phyloP scores from a whole-genome alignment of 2,329 filamentous ascomycete species.

The Leptosphaerulina australis region DNA sequence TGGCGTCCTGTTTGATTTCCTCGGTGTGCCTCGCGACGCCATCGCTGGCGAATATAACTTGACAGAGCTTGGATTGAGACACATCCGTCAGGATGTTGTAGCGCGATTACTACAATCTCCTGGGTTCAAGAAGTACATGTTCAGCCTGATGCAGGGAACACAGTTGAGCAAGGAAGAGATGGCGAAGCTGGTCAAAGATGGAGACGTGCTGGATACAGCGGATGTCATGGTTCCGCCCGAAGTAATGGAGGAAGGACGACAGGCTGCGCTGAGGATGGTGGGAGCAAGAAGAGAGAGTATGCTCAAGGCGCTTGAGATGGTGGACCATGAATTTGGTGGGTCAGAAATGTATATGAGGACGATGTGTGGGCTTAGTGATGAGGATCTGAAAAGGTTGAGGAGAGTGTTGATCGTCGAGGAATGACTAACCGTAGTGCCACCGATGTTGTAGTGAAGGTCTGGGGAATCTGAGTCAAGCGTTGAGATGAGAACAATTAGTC shows the following conservation, averaged over 20 bases:
- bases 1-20: constrained; percentile 68
- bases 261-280: constrained; percentile 44
- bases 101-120: constrained; percentile 54
- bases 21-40: constrained; percentile 65
- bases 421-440: constrained; percentile 10
- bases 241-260: constrained; percentile 29
- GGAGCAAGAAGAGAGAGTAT: constrained; percentile 58
- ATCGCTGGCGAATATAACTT: constrained; percentile 70
- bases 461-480: no score
- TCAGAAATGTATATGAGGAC: constrained; percentile 67
- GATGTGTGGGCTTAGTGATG: constrained; percentile 62
- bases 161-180: constrained; percentile 55
- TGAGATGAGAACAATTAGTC: no score
- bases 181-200: constrained; percentile 51
- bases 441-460: background rate
- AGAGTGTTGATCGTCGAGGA: constrained; percentile 29
- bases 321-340: constrained; percentile 66
- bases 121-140: constrained; percentile 35
- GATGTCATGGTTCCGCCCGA: constrained; percentile 52
- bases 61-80: constrained; percentile 65
- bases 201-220: constrained; percentile 25
- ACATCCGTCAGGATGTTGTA: constrained; percentile 55
- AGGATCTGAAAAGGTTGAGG: constrained; percentile 60
- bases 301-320: constrained; percentile 57
- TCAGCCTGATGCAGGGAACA: constrained; percentile 17